phyloP scores from a whole-genome alignment of 495 filamentous ascomycete species.

The Trichoderma reesei region DNA sequence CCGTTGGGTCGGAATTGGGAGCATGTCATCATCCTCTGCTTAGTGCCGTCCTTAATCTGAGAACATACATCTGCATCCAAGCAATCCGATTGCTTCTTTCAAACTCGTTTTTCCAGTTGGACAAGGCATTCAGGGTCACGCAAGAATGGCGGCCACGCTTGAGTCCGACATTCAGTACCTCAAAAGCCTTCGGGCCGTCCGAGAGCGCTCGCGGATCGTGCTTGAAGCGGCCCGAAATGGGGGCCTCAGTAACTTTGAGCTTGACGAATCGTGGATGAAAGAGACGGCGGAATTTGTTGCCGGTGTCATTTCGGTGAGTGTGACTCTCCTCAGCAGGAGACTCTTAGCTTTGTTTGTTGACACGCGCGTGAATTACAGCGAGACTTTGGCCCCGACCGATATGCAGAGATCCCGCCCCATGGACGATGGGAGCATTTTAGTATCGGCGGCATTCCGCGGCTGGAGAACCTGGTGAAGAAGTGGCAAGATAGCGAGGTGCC shows the following conservation, averaged over 20 bases:
- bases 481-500: conserved; percentile 24
- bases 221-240: conserved; percentile 10
- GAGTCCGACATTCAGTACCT: conserved; percentile 14
- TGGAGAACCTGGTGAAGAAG: conserved; percentile 52
- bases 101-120: neutral
- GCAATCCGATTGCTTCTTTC: neutral
- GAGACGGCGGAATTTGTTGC: conserved; percentile 14
- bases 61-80: neutral
- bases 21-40: neutral
- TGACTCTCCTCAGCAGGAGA: no score
- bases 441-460: conserved; percentile 54
- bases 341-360: neutral
- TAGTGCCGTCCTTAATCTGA: neutral
- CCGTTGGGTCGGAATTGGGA: conserved; percentile 5
- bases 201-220: conserved; percentile 14
- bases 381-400: conserved; percentile 45
- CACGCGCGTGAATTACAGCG: conserved; percentile 23
- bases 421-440: conserved; percentile 68
- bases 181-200: conserved; percentile 14
- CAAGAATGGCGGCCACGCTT: neutral
- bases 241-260: conserved; percentile 12
- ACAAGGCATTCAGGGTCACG: neutral
- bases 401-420: conserved; percentile 46
- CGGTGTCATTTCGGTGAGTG: conserved; percentile 3
- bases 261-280: conserved; percentile 8